Conservation (phyloP, 441 rosid species). For the Capsella rubella region DNA sequence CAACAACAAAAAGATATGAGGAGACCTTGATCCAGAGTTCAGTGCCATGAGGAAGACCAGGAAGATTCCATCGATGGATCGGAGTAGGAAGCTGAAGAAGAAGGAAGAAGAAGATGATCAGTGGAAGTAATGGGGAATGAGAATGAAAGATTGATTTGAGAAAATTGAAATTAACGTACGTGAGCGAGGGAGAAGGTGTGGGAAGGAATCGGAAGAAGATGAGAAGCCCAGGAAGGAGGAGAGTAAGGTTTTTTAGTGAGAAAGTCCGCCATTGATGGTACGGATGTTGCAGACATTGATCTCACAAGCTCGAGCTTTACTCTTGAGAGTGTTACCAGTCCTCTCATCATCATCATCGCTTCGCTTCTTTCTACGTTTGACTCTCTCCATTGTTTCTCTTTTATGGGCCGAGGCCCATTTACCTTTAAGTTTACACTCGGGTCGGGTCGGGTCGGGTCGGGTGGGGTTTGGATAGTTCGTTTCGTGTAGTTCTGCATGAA, state of each 20-base stretch:
- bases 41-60: constrained; percentile 73
- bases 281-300: constrained; percentile 41
- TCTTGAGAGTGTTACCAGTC: constrained; percentile 25
- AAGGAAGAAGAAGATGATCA: constrained; percentile 30
- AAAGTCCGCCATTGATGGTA: constrained; percentile 54
- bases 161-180: constrained; percentile 40
- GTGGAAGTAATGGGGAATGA: constrained; percentile 5
- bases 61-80: constrained; percentile 89
- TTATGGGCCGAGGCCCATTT: too few relatives aligned
- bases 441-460: too few relatives aligned
- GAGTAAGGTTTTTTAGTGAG: constrained; percentile 64
- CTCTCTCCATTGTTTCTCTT: too few relatives aligned
- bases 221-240: constrained; percentile 90
- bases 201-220: constrained; percentile 74
- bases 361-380: too few relatives aligned
- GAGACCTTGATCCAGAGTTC: constrained; percentile 91
- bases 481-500: too few relatives aligned
- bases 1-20: neutral
- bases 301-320: constrained; percentile 14
- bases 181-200: constrained; percentile 79
- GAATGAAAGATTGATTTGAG: neutral
- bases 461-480: too few relatives aligned
- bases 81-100: constrained; percentile 78
- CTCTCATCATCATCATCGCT: constrained; percentile 16
- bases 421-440: too few relatives aligned